Evolutionary conservation across 73 alveolate genomes (phyloP), one percentile per base, ranked within the genome.

Genomic region (Stentor coeruleus): DNA sequence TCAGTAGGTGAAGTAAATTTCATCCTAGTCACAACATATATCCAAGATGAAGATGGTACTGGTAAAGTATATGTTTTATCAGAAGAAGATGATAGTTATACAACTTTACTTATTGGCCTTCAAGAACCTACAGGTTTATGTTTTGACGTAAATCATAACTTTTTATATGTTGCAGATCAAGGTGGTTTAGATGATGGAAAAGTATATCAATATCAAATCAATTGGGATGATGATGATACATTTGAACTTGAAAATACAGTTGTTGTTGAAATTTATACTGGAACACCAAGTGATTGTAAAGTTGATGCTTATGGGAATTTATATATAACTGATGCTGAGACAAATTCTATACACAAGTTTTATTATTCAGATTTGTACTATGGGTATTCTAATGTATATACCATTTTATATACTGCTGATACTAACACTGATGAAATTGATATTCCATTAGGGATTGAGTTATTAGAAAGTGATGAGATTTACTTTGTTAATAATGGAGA

Each of bases 291-390:
- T 66, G 79, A 66, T 66, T 66, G 79, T 31, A 66, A 66, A 40
- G 79, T 66, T 66, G 79, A 66, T 66, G 37, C 37, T 20, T 66
- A 66, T 66, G 79, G 79, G 33, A 66, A 66, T 66, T 66, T 66
- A 33, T 66, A 26, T 66, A 28, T 66, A 28, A 31, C 37, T 1
- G 79, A 66, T 26, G n/a, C 36, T 28, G 39, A 11, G n/a, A 33
- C 0, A 0, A 20, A 66, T 26, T 31, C n/a, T 20, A 66, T 66
- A 26, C n/a, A 66, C 42, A 31, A 20, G 37, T 28, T 66, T 26
- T 28, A 26, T 31, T 66, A 66, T 2, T 28, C 42, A 0, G 79
- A 66, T 40, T 31, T 66, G n/a, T 66, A 66, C 33, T 66, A 49
- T 49, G 66, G 28, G 6, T 49, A 49, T 49, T 6, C 66, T 49